Evolutionary conservation across 1,284 basidiomycete genomes (phyloP), one percentile per base, ranked within the genome.

Genomic region (Trametes hirsuta): DNA sequence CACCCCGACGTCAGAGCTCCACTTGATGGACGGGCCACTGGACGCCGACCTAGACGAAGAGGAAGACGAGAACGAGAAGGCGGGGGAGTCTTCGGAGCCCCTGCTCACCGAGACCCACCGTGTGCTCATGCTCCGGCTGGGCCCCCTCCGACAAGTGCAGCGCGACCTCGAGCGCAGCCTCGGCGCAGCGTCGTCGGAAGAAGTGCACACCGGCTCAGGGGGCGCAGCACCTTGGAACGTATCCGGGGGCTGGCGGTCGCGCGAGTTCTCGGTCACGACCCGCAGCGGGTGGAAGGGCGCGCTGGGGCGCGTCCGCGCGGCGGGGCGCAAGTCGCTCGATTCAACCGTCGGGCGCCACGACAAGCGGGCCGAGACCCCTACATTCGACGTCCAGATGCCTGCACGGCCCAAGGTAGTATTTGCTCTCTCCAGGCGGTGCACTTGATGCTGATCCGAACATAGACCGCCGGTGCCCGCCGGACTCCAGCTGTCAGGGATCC

Each of bases 81-180:
- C 35, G 51, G 41, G 59, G 9, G 49, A 48, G 50, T 51, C 61
- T 14, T 41, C 62, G 10, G 46, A 58, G 3, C 57, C 51, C 35
- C 44, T 58, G 18, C 72, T 83, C 44, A 75, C 76, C 2, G 77
- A 79, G 18, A 71, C 73, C 24, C 81, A 84, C 55, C 75, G 76
- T 18, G 55, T 77, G 0, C 79, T 85, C 48, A 77, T 76, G 21
- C 68, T 80, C 18, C 79, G 81, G 2, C 77, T 87, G 1, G 73
- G 74, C 0, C 82, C 84, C 2, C 75, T 87, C 1, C 74, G 79
- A 0, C 71, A 75, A 14, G 78, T 85, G 12, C 83, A 87, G 65
- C 67, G 55, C 15, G 83, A 84, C 62, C 68, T 88, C 30, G 81
- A 81, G 68, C 71, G 69, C 36, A 70, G 78, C 3, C 73, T 87